phyloP scores from a whole-genome alignment of 2,329 filamentous ascomycete species.

The Aspergillus ustus region DNA sequence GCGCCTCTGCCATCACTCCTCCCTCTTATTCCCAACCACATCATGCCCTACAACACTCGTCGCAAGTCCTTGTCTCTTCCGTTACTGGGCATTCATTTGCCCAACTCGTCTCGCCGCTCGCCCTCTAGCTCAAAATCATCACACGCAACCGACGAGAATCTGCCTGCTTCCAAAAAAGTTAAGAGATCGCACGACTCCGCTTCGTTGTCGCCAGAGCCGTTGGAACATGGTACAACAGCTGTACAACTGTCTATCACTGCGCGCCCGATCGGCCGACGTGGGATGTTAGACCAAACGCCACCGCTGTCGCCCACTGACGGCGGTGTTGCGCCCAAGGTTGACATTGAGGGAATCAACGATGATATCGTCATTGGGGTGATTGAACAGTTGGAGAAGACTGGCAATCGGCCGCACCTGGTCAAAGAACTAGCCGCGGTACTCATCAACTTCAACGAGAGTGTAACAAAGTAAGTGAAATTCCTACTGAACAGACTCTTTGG shows the following conservation, averaged over 20 bases:
- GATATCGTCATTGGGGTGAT: conserved; percentile 94
- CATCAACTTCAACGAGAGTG: conserved; percentile 74
- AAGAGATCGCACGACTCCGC: conserved; percentile 74
- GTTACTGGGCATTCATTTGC: conserved; percentile 88
- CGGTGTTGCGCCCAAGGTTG: conserved; percentile 61
- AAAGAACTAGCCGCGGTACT: conserved; percentile 88
- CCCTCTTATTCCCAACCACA: conserved; percentile 17
- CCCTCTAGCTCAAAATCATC: conserved; percentile 67
- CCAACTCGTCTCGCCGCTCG: conserved; percentile 63
- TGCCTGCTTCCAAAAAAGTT: conserved; percentile 66
- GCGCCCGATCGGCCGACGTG: conserved; percentile 45
- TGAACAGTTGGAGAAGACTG: conserved; percentile 82
- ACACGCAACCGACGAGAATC: conserved; percentile 59
- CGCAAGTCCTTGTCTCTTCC: conserved; percentile 93
- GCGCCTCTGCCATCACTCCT: conserved; percentile 1
- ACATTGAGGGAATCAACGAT: conserved; percentile 85
- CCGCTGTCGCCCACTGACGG: conserved; percentile 71
- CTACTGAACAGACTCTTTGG: conserved; percentile 8
- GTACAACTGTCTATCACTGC: conserved; percentile 32
- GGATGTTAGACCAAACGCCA: conserved; percentile 73
- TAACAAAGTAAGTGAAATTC: conserved; percentile 78
- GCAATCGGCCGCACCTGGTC: conserved; percentile 89
- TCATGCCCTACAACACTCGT: conserved; percentile 94
- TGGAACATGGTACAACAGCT: conserved; percentile 32
- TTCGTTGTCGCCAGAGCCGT: conserved; percentile 47